Evolutionary conservation across 768 basidiomycete genomes (phyloP), one percentile per base, ranked within the genome.

Genomic region (Amanita pallidorosea): DNA sequence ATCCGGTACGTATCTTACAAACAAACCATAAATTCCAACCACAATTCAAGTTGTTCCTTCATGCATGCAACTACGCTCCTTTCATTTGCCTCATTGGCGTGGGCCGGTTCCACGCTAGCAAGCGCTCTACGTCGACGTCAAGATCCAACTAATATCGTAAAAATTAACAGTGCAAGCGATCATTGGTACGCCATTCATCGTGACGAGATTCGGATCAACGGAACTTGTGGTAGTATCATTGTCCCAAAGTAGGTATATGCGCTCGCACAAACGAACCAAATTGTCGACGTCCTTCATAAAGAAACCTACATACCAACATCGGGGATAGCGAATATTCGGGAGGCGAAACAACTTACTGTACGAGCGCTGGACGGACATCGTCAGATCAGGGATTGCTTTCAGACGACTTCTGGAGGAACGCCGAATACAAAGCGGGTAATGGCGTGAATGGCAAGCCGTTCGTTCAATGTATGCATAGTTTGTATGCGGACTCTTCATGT

Each of bases 321-420:
- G 79, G 79, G 15, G 76, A 77, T 53, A 75, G 71, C 54, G 77
- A 80, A 56, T 68, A 73, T 53, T 71, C 76, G 0, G 77, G 77
- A 15, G 77, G 77, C 6, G 77, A 70, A 64, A 71, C 72, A 55
- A 72, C 72, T 0, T 80, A 78, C 57, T 80, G 79, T 56, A 73
- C 77, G 1, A 57, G 72, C 2, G 57, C 61, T 0, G 76, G 69
- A 0, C 61, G 62, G 22, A 67, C 62, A 55, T 69, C 72, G 0
- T 35, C 62, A n/a, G 54, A 56, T 9, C 77, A 79, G 56, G 77
- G 79, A n/a, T 58, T 65, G 49, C 61, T 79, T 1, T 66, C 76
- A 0, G 54, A 54, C 9, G 59, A 70, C 43, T 79, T 79, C 57
- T 80, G 77, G 77, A 67, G 65, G 42, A 69, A 74, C 37, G 71